phyloP scores from a whole-genome alignment of 768 basidiomycete genomes.

The Crepidotus variabilis region DNA sequence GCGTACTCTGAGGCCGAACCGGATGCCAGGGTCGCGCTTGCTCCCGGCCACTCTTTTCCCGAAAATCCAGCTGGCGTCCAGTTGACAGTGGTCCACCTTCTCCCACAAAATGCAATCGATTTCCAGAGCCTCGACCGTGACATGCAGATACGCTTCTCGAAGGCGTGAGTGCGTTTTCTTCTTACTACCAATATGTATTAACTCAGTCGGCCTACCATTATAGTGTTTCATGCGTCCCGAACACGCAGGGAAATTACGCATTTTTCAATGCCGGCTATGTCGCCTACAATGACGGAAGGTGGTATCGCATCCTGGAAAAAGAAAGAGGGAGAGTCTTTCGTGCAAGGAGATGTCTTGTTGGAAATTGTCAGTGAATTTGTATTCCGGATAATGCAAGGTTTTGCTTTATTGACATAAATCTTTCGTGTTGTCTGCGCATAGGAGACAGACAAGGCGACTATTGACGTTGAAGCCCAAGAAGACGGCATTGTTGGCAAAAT shows the following conservation, averaged over 20 bases:
- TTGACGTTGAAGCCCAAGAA: slow-evolving; percentile 98
- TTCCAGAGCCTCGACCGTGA: not conserved
- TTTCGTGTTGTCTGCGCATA: slow-evolving; percentile 28
- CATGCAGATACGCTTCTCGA: not conserved
- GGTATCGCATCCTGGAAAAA: slow-evolving; percentile 91
- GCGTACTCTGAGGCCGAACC: not conserved
- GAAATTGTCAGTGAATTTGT: slow-evolving; percentile 71
- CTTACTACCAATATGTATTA: not conserved
- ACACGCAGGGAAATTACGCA: slow-evolving; percentile 56
- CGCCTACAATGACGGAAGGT: slow-evolving; percentile 95
- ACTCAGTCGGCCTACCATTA: not conserved
- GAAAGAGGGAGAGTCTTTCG: slow-evolving; percentile 75
- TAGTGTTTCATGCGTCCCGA: slow-evolving; percentile 51
- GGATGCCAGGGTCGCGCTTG: not conserved
- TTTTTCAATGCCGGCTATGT: slow-evolving; percentile 95
- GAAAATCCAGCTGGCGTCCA: not conserved
- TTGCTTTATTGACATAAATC: too few species aligned
- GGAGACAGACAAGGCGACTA: slow-evolving; percentile 95
- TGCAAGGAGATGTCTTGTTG: slow-evolving; percentile 79
- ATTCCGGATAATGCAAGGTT: too few species aligned
- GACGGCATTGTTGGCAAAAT: slow-evolving; percentile 95
- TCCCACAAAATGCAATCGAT: not conserved
- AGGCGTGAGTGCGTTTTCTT: not conserved
- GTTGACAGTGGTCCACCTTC: not conserved
- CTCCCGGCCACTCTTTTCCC: not conserved